A percentile compares a stretch with the other conserved stretches of the same genome.
Evolutionary conservation across 139 green algal genomes (phyloP).

Genomic region (Coelastrella sp.): DNA sequence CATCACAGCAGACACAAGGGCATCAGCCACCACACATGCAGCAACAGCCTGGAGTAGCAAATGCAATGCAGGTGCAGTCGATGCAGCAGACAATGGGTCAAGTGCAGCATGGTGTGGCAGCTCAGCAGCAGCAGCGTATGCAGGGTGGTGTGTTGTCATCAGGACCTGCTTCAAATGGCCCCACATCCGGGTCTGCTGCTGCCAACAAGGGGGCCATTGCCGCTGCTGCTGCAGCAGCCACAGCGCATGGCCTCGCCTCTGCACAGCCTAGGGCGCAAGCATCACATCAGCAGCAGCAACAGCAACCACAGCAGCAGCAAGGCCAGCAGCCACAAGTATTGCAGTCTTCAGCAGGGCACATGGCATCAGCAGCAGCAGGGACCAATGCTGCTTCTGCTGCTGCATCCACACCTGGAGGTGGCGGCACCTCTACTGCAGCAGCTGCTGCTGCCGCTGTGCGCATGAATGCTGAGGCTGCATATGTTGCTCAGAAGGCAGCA

Average conservation of each 20-base stretch:
- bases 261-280: not conserved
- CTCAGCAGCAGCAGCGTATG: constrained; percentile 16
- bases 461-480: not conserved
- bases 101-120: not conserved
- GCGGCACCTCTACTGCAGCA: not conserved
- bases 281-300: constrained; percentile 6
- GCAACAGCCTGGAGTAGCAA: constrained; percentile 15
- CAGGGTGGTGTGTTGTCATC: not conserved
- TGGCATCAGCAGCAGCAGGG: not conserved
- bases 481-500: not conserved
- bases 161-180: constrained; percentile 2
- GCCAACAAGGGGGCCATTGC: constrained; percentile 8
- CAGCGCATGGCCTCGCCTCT: not conserved
- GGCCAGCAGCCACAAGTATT: not conserved
- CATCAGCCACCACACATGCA: not conserved
- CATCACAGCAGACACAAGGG: not conserved
- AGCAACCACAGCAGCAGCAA: constrained; percentile 24
- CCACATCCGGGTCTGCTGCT: constrained; percentile 5
- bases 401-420: not conserved
- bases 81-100: not conserved
- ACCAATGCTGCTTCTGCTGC: not conserved
- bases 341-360: not conserved
- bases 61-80: not conserved
- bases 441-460: not conserved
- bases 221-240: constrained; percentile 18